Percentiles rank a stretch among this genome's conserved stretches.
phyloP scores from a whole-genome alignment of 495 filamentous ascomycete genomes.

The Aspergillus egyptiacus region DNA sequence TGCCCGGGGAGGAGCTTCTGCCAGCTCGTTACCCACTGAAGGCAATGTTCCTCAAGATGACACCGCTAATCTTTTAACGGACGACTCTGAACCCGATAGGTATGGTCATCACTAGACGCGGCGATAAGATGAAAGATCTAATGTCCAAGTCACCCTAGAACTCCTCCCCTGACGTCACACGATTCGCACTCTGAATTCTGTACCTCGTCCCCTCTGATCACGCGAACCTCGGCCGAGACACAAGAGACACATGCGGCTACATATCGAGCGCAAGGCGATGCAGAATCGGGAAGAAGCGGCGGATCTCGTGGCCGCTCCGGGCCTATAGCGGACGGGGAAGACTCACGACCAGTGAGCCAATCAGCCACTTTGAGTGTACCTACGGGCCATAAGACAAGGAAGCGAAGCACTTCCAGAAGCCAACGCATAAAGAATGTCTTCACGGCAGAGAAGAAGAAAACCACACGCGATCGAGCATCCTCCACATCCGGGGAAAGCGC shows the following conservation, averaged over 20 bases:
- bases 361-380: slow-evolving; percentile 30
- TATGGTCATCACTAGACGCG: slow-evolving; percentile 38
- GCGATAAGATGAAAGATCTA: slow-evolving; percentile 5
- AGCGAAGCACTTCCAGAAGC: slow-evolving; percentile 38
- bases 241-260: slow-evolving; percentile 21
- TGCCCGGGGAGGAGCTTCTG: slow-evolving; percentile 23
- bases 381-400: slow-evolving; percentile 27
- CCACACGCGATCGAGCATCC: slow-evolving; percentile 38
- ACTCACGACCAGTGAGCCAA: slow-evolving; percentile 19
- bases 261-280: slow-evolving; percentile 22
- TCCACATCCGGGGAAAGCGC: slow-evolving; percentile 31
- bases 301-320: slow-evolving; percentile 23
- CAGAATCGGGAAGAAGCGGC: slow-evolving; percentile 29
- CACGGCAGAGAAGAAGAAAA: slow-evolving; percentile 34
- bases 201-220: slow-evolving; percentile 73
- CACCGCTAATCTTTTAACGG: slow-evolving; percentile 55
- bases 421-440: slow-evolving; percentile 45
- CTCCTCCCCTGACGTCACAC: slow-evolving; percentile 61
- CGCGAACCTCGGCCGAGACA: slow-evolving; percentile 46
- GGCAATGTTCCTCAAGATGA: slow-evolving; percentile 23
- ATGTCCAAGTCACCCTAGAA: slow-evolving; percentile 30
- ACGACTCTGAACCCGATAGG: slow-evolving; percentile 66
- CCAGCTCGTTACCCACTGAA: slow-evolving; percentile 25
- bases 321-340: slow-evolving; percentile 21
- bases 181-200: slow-evolving; percentile 74